phyloP scores from a whole-genome alignment of 2,329 filamentous ascomycete genomes.

The Claviceps sp. region DNA sequence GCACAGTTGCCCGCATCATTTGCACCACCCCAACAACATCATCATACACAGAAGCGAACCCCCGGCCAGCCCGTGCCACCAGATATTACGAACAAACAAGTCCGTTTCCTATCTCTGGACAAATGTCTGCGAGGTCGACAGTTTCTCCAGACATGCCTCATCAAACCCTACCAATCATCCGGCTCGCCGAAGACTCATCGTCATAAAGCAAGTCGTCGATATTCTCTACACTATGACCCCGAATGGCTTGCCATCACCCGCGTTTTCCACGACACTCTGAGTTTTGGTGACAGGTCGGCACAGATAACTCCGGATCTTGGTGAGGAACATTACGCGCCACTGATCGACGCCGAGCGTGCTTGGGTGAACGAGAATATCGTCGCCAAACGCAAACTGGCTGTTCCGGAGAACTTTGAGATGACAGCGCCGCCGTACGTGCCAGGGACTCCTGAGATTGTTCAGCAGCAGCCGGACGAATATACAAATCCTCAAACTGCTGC shows the following conservation, averaged over 20 bases:
- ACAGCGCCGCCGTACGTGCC: constrained; percentile 62
- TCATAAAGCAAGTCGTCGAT: constrained; percentile 24
- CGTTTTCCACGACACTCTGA: constrained; percentile 55
- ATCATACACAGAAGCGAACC: constrained; percentile 18
- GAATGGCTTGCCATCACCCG: constrained; percentile 95
- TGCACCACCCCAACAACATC: constrained; percentile 24
- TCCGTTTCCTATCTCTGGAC: constrained; percentile 79
- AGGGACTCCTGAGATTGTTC: constrained; percentile 40
- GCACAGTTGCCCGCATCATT: constrained; percentile 69
- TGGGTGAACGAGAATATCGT: constrained; percentile 77
- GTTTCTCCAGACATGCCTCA: constrained; percentile 67
- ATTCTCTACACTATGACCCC: constrained; percentile 65
- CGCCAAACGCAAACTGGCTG: constrained; percentile 40
- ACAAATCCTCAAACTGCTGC: constrained; percentile 73
- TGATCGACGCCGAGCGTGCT: constrained; percentile 55
- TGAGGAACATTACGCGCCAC: constrained; percentile 50
- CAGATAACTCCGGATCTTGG: constrained; percentile 47
- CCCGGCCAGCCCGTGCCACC: constrained; percentile 53
- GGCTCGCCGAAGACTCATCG: constrained; percentile 11
- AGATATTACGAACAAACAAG: constrained; percentile 63
- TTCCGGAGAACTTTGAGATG: constrained; percentile 65
- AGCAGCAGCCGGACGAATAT: constrained; percentile 62
- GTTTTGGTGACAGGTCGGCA: constrained; percentile 45
- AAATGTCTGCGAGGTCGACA: constrained; percentile 73
- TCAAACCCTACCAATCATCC: constrained; percentile 33